Evolutionary conservation across 768 basidiomycete genomes (phyloP).

Genomic region (Neoboletus subvelutipes): DNA sequence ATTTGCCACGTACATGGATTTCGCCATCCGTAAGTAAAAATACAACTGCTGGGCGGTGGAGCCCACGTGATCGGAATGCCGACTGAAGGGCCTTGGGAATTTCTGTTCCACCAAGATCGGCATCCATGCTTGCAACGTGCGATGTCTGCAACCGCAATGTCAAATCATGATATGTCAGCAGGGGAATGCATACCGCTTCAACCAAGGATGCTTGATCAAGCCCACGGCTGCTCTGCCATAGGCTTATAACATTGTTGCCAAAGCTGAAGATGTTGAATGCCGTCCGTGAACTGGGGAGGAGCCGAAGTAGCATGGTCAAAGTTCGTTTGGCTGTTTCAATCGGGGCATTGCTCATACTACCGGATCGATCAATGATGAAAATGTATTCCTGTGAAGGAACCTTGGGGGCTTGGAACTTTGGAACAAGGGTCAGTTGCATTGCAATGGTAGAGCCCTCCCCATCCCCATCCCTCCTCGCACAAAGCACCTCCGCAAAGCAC

Average conservation of each 20-base stretch:
- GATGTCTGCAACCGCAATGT: slow-evolving; percentile 31
- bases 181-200: slow-evolving; percentile 34
- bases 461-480: too few relatives aligned
- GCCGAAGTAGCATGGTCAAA: slow-evolving; percentile 45
- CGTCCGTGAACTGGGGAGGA: slow-evolving; percentile 44
- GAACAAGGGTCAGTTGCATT: slow-evolving; percentile 55
- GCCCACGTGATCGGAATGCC: slow-evolving; percentile 38
- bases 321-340: slow-evolving; percentile 51
- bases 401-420: slow-evolving; percentile 45
- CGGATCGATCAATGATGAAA: slow-evolving; percentile 59
- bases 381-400: slow-evolving; percentile 53
- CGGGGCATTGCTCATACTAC: slow-evolving; percentile 46
- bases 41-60: slow-evolving; percentile 42
- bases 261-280: slow-evolving; percentile 63
- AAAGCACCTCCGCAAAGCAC: slow-evolving; percentile 57
- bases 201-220: slow-evolving; percentile 35
- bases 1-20: slow-evolving; percentile 28
- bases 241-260: slow-evolving; percentile 27
- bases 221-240: slow-evolving; percentile 38
- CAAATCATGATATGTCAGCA: slow-evolving; percentile 4
- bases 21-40: slow-evolving; percentile 63
- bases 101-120: slow-evolving; percentile 53
- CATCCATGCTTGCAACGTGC: slow-evolving; percentile 41
- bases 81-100: slow-evolving; percentile 40
- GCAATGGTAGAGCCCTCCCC: slow-evolving; percentile 37